Evolutionary conservation across 2,329 filamentous ascomycete species (phyloP), one percentile per base, ranked within the genome.

Genomic region (Trichoderma oligosporum): DNA sequence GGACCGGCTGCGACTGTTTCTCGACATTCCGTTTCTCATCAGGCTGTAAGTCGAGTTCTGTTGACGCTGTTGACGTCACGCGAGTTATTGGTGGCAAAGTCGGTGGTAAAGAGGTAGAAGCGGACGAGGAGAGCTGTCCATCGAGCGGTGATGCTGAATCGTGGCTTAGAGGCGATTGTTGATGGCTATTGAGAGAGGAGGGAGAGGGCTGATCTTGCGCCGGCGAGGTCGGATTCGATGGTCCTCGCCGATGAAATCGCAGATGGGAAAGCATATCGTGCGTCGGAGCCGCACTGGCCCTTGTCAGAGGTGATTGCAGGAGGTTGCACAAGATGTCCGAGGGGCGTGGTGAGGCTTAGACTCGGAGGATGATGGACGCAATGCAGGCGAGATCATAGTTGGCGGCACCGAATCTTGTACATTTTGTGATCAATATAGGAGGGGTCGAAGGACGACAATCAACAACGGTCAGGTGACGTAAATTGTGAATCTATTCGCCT

Each of bases 191-290:
- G 47, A 67, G 57, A 60, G 70, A 67, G 58, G 70, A 76, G 63
- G 61, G 72, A 63, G 76, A 60, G 36, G 73, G 66, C 57, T 76
- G 77, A 57, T 83, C 80, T 53, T 76, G 73, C 24, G 75, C 67
- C 4, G 82, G 80, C 31, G 81, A 82, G 22, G 77, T 74, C 60
- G 81, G 81, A 71, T 78, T 81, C 56, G 81, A 83, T 16, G 76
- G 76, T 46, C 74, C 80, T 65, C 81, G 78, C 64, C 81, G 78
- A 65, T 83, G 81, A 70, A 84, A 83, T 65, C 81, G 80, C 46
- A 83, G 74, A 69, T 80, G 76, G 62, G 78, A 80, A 53, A 81
- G 73, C 78, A 81, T 81, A 61, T 58, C 62, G 61, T 63, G 62
- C 62, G 60, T 33, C 36, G 44, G 31, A 22, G 24, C 33, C 33